These are phyloP conservation scores for Boechera stricta DNA, from an alignment of 345 rosid species.

Conservation along the genomic window DNA sequence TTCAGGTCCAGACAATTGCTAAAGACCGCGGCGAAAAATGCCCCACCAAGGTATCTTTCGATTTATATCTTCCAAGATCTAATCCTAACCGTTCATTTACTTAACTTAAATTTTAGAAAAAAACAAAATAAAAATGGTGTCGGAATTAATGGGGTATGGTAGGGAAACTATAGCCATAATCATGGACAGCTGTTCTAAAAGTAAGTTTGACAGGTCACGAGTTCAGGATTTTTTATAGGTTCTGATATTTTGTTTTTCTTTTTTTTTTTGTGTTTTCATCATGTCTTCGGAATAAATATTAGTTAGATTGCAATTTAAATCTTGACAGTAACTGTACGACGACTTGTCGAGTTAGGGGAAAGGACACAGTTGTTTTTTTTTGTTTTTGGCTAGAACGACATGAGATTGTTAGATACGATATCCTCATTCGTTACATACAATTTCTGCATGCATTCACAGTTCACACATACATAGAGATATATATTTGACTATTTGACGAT, in stretches of 20 bases:
- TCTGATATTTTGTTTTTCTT: background rate
- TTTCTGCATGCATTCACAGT: constrained; percentile 33
- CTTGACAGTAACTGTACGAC: constrained; percentile 38
- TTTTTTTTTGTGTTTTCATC: background rate
- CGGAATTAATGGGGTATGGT: constrained; percentile 40
- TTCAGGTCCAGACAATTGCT: constrained; percentile 91
- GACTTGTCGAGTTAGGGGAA: constrained; percentile 48
- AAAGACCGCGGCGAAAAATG: constrained; percentile 98
- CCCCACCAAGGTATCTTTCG: constrained; percentile 80
- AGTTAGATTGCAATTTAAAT: constrained; percentile 32
- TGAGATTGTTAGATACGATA: constrained; percentile 31
- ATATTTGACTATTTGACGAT: constrained; percentile 9
- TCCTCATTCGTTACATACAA: constrained; percentile 28
- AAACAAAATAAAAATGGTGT: constrained; percentile 2
- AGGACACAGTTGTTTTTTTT: constrained; percentile 29
- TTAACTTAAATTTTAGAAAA: background rate
- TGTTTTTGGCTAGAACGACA: constrained; percentile 42
- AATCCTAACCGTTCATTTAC: constrained; percentile 34
- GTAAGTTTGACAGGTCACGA: constrained; percentile 50
- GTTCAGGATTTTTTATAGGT: constrained; percentile 35
- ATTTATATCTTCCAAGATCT: background rate
- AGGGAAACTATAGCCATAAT: constrained; percentile 33
- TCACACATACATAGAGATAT: background rate
- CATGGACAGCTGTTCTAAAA: constrained; percentile 54
- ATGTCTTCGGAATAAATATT: constrained; percentile 26